Evolutionary conservation across 176 grass and related monocot genomes (phyloP).

Genomic region (Hordeum vulgare): MorexV3_pseudomolecules_assembly NC_058523.1:188413783-188414282

Average conservation of each 20-base stretch:
- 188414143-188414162: neutral
- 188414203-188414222: neutral
- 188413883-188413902: neutral
- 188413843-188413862: neutral
- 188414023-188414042: neutral
- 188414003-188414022: neutral
- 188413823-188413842: neutral
- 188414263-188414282: constrained; percentile 55
- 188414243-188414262: constrained; percentile 23
- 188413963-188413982: neutral
- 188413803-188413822: neutral
- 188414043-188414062: neutral
- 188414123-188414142: neutral
- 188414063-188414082: neutral
- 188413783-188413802: neutral
- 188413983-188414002: neutral
- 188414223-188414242: neutral
- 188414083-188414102: neutral
- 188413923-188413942: neutral
- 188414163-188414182: neutral
- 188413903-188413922: neutral
- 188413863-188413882: neutral
- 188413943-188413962: neutral
- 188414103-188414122: neutral
- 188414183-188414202: neutral